Conservation (phyloP, 2,329 filamentous ascomycete genomes). For the Hypoxylon sp. region DNA sequence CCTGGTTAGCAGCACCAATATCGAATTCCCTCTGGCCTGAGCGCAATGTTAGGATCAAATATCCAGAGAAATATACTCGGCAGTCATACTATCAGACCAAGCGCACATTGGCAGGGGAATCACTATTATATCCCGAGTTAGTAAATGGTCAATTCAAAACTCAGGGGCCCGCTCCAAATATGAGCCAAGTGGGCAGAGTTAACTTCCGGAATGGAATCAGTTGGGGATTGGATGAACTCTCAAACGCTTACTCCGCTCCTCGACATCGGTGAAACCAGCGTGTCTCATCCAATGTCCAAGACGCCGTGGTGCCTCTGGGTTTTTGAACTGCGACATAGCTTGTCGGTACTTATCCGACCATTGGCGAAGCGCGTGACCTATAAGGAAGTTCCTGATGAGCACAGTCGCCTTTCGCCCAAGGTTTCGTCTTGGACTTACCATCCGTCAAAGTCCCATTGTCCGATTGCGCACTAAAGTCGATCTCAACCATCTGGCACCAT, state of each 20-base stretch:
- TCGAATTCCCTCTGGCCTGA: constrained; percentile 64
- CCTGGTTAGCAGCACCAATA: constrained; percentile 66
- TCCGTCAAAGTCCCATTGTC: constrained; percentile 82
- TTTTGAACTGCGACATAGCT: constrained; percentile 71
- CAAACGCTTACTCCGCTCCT: constrained; percentile 56
- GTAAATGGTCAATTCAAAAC: constrained; percentile 38
- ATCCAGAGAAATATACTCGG: constrained; percentile 8
- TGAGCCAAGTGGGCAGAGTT: constrained; percentile 6
- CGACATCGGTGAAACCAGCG: constrained; percentile 77
- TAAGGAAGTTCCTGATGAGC: constrained; percentile 28
- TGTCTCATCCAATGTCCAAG: constrained; percentile 69
- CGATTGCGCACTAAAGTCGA: constrained; percentile 87
- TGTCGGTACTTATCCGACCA: constrained; percentile 77
- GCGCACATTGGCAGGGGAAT: constrained; percentile 76
- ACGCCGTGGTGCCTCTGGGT: constrained; percentile 73
- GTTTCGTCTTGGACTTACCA: constrained; percentile 55
- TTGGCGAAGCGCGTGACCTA: constrained; percentile 72
- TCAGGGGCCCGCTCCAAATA: constrained; percentile 6
- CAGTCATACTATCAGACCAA: constrained; percentile 73
- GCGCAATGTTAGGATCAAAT: constrained; percentile 36
- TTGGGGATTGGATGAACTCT: constrained; percentile 17
- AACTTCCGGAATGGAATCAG: constrained; percentile 2
- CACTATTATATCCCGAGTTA: constrained; percentile 52
- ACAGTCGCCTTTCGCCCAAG: constrained; percentile 4
- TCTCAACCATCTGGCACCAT: constrained; percentile 90